Evolutionary conservation across 2,329 filamentous ascomycete genomes (phyloP), one percentile per base, ranked within the genome.

Genomic region (Aspergillus sp.): DNA sequence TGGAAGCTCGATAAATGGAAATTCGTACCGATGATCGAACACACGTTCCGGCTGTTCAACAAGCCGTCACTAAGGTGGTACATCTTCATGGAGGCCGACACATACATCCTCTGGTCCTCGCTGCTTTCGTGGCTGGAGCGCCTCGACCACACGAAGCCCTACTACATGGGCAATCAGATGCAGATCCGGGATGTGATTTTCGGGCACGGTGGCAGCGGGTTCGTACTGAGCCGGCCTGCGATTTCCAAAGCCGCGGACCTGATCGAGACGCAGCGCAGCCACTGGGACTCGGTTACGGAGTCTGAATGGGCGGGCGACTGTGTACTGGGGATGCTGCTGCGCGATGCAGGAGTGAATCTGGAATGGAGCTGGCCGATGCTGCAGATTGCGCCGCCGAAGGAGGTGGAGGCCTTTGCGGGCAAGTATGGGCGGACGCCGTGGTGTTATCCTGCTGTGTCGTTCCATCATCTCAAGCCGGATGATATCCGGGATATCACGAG

Each of bases 1-100:
- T 74, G 76, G 81, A 77, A 73, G 52, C 71, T 84, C 30, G 82
- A 84, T 59, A 83, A 83, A 61, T 83, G 81, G 81, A 84, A 84
- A 62, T 80, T 82, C 56, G 68, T 84, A 12, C 81, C 81, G 4
- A 78, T 83, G 72, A 76, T 82, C 9, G 77, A 82, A 50, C 74
- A 77, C 52, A 76, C 80, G 0, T 69, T 76, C 5, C 1, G 15
- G 12, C 15, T 15, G 4, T 48, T 48, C 30, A 17, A 34, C 34
- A 20, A 34, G 7, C 17, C 42, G 3, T 78, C 79, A 44, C 26
- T 30, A 9, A 80, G 79, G 50, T 86, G 83, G 83, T 86, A 80
- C 59, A 71, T 83, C 53, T 85, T 85, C 65, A 75, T 83, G 20
- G 83, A 85, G 60, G 77, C 80, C 0, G 83, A 86, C 63, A 84